A percentile compares a stretch with the other conserved stretches of the same genome.
Evolutionary conservation across 2,329 filamentous ascomycete species (phyloP).

Genomic region (Penicillium paneum): DNA sequence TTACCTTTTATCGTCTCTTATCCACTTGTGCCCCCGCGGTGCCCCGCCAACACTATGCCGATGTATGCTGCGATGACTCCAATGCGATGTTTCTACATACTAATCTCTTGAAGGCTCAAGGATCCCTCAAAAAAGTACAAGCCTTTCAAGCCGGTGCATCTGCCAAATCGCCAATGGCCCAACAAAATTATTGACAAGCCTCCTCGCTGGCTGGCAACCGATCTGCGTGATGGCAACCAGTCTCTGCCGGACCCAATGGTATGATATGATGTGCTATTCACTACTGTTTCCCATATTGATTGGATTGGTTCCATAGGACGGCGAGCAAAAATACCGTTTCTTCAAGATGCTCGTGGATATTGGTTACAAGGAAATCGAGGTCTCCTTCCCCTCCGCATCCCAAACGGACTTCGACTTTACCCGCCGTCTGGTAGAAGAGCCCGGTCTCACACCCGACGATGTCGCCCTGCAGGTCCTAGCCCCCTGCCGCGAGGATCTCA

Average conservation of each 20-base stretch:
- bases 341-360: conserved; percentile 91
- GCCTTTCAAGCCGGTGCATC: conserved; percentile 46
- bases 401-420: conserved; percentile 97
- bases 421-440: conserved; percentile 77
- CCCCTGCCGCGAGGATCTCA: conserved; percentile 87
- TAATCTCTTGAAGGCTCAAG: conserved; percentile 41
- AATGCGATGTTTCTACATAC: not conserved
- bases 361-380: conserved; percentile 97
- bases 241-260: conserved; percentile 91
- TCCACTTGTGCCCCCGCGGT: conserved; percentile 20
- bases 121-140: conserved; percentile 50
- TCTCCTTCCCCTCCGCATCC: conserved; percentile 91
- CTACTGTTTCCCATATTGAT: not conserved
- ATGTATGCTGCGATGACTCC: conserved; percentile 30
- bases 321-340: conserved; percentile 90
- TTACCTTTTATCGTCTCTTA: conserved; percentile 12
- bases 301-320: conserved; percentile 57
- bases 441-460: conserved; percentile 78
- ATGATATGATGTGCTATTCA: conserved; percentile 29
- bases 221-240: conserved; percentile 91
- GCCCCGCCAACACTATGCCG: conserved; percentile 33
- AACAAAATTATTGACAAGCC: conserved; percentile 77
- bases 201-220: conserved; percentile 85
- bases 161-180: conserved; percentile 68
- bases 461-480: conserved; percentile 90